Base-by-base conservation (phyloP, 2,329 filamentous ascomycete genomes). In the Cyphellophora attinorum region DNA sequence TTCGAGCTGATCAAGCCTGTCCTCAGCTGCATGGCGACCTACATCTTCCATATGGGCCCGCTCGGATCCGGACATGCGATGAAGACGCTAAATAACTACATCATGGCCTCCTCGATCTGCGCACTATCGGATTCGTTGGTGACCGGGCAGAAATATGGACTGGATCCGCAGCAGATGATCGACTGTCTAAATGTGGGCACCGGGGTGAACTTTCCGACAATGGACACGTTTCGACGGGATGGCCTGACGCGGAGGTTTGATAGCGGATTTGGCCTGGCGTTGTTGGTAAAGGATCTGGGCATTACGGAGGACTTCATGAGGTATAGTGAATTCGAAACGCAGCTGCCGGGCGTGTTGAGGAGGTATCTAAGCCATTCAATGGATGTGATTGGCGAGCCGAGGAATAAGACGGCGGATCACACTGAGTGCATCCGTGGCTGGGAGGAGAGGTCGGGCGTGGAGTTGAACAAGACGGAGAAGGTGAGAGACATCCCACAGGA, bases 131-230 rank as follows among this genome's bases (percentile, higher is more conserved):
- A 42, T 19, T 33, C 28, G 11, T 34, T 41, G 11, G 23, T 41
- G 14, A 31, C 32, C 4, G 40, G 40, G 11, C 19, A 30, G 17
- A 32, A 42, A 29, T 34, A 33, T 21, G 39, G 39, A 10, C 32
- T 39, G 27, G 32, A 41, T 27, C 39, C 39, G 13, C 31, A 29
- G 19, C 36, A 32, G 19, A 60, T 61, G 57, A 51, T 60, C 28
- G 55, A 61, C 31, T 56, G 56, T 2, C 44, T 61, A 34, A 61
- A 61, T 34, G 56, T 60, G 3, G 58, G 58, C 4, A 60, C 58
- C 0, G 58, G 58, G 19, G 28, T 23, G 18, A 17, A 31, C 34
- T 61, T 59, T 35, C 54, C 54, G 1, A 59, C 57, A 0, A 19
- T 45, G 11, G 28, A 53, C 34, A 51, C 45, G 3, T 44, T 49